A percentile compares a stretch with the other conserved stretches of the same genome.
These are phyloP conservation scores for Quercus parvula DNA, from an alignment of 306 rosid species.

Conservation along the genomic window DNA sequence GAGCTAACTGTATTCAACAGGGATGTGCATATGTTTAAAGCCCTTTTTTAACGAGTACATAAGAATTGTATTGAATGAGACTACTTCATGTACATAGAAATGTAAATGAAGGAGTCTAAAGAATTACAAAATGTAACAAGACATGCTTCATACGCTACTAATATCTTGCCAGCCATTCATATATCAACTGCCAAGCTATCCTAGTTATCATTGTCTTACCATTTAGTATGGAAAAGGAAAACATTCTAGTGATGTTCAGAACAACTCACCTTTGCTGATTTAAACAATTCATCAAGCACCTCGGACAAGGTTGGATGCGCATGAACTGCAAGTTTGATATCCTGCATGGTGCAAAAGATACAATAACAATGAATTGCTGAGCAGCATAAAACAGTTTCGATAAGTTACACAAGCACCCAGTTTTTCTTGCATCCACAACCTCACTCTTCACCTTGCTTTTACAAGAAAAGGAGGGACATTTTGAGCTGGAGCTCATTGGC, in stretches of 20 bases:
- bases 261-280: constrained; percentile 83
- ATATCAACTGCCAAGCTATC: neutral
- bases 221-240: neutral
- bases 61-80: too few species aligned
- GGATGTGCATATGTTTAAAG: too few species aligned
- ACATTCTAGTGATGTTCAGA: neutral
- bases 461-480: too few species aligned
- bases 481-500: too few species aligned
- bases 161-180: neutral
- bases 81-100: too few species aligned
- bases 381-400: neutral
- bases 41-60: too few species aligned
- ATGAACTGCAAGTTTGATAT: constrained; percentile 80
- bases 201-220: neutral
- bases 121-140: neutral
- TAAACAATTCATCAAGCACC: constrained; percentile 92
- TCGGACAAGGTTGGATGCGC: constrained; percentile 98
- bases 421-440: too few species aligned
- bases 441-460: too few species aligned
- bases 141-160: neutral
- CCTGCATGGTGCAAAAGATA: constrained; percentile 47
- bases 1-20: neutral
- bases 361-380: constrained; percentile 5
- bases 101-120: too few species aligned
- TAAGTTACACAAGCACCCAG: too few species aligned